Evolutionary conservation across 257 asterid species (phyloP), one percentile per base, ranked within the genome.

Genomic region (Solanum peruvianum): DNA sequence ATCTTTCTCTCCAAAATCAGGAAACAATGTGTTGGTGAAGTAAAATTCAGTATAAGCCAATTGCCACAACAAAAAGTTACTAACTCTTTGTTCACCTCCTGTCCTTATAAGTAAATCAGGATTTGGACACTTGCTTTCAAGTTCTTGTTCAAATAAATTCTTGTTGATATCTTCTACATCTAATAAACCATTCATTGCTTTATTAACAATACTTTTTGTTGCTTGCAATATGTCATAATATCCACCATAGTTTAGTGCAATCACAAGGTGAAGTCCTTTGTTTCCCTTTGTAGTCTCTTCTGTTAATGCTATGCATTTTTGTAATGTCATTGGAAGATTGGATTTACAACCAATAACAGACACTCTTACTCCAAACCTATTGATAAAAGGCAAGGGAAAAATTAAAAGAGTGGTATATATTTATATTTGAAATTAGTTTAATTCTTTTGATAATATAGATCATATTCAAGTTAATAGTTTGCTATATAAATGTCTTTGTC

Each of bases 11-110:
- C n/a, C 83, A 31, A 70, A 84, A 16, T 87, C 87, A 0, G 87
- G 87, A 15, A 45, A 52, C 2, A 11, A 35, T 27, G 42, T 84
- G 2, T 87, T 71, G 3, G 39, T 64, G 27, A 87, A 73, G 18
- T 44, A 67, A 33, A 84, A 25, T 23, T 87, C 87, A 11, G 87
- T 14, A 25, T 87, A 71, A 56, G 87, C 87, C 10, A 75, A 25
- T 45, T 87, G 87, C 89, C 89, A 87, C 62, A 87, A 80, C 89
- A 87, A 14, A 31, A 87, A 87, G 44, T 83, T 71, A 72, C 87
- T 71, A 11, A 83, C 7, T 56, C 89, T 71, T 39, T 83, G 35
- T 29, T 87, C 77, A 4, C 85, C 89, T 3, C 84, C 62, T 5
- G 84, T 71, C 31, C 89, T 83, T 49, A 56, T 56, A 1, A 87